phyloP scores from a whole-genome alignment of 2,329 filamentous ascomycete genomes.

The Aspergillus proliferans region DNA sequence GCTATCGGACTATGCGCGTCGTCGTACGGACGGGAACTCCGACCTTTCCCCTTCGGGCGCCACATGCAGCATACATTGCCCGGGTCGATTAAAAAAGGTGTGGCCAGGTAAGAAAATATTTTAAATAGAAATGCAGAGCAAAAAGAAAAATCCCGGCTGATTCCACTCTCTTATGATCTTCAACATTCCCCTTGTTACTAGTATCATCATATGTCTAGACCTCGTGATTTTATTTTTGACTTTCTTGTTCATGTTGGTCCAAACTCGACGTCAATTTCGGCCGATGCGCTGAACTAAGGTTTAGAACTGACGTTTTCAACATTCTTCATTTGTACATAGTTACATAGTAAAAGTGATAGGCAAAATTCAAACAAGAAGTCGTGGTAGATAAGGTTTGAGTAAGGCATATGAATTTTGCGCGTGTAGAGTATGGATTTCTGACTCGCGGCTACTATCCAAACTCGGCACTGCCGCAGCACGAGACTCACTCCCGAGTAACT shows the following conservation, averaged over 20 bases:
- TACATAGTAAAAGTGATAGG: not conserved
- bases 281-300: not conserved
- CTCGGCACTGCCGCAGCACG: too few relatives aligned
- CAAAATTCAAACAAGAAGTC: too few relatives aligned
- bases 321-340: not conserved
- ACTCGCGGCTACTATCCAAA: too few relatives aligned
- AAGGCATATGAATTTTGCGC: too few relatives aligned
- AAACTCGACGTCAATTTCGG: not conserved
- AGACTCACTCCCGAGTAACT: too few relatives aligned
- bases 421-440: too few relatives aligned
- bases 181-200: not conserved
- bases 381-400: too few relatives aligned
- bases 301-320: not conserved
- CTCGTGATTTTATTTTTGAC: slow-evolving; percentile 5
- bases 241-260: not conserved
- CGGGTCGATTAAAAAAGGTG: not conserved
- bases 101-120: not conserved
- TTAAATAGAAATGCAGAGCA: not conserved
- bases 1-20: not conserved
- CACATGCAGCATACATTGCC: slow-evolving; percentile 1
- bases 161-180: slow-evolving; percentile 3
- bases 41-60: slow-evolving; percentile 3
- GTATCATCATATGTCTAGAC: slow-evolving; percentile 7
- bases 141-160: slow-evolving; percentile 1
- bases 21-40: not conserved